phyloP scores from a whole-genome alignment of 176 grass and related monocot species.

The Hordeum vulgare region DNA sequence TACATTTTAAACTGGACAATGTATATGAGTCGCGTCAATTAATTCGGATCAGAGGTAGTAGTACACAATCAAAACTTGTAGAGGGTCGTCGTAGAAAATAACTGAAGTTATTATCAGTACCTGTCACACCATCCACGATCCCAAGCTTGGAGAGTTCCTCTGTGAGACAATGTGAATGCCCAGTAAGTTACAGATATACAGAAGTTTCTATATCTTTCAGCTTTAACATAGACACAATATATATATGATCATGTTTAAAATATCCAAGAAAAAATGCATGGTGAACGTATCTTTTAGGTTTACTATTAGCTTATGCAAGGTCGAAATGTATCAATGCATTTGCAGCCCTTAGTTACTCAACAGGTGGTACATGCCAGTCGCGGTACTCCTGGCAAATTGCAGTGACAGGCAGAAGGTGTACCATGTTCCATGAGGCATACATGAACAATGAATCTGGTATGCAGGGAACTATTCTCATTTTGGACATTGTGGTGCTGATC shows the following conservation, averaged over 20 bases:
- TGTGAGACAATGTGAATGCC: conserved; percentile 41
- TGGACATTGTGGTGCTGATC: not conserved
- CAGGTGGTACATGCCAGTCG: not conserved
- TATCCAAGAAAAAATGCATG: not conserved
- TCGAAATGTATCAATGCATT: not conserved
- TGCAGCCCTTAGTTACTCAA: not conserved
- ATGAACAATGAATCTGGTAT: not conserved
- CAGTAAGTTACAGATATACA: conserved; percentile 8
- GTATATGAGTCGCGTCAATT: no score
- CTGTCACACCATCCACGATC: conserved; percentile 61
- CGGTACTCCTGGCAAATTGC: not conserved
- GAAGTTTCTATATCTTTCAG: conserved; percentile 19
- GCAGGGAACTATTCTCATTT: not conserved
- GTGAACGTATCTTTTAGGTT: not conserved
- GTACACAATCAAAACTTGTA: conserved; percentile 8
- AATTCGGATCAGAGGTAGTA: not conserved
- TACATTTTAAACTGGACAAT: no score
- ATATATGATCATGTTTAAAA: not conserved
- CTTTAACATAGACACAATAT: conserved; percentile 9
- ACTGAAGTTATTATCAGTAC: conserved; percentile 38
- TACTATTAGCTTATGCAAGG: not conserved
- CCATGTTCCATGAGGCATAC: not conserved
- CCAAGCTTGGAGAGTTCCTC: conserved; percentile 86
- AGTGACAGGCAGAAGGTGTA: not conserved
- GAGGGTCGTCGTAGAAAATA: not conserved